phyloP scores from a whole-genome alignment of 2,329 filamentous ascomycete genomes.

The Alternaria gaisen region DNA sequence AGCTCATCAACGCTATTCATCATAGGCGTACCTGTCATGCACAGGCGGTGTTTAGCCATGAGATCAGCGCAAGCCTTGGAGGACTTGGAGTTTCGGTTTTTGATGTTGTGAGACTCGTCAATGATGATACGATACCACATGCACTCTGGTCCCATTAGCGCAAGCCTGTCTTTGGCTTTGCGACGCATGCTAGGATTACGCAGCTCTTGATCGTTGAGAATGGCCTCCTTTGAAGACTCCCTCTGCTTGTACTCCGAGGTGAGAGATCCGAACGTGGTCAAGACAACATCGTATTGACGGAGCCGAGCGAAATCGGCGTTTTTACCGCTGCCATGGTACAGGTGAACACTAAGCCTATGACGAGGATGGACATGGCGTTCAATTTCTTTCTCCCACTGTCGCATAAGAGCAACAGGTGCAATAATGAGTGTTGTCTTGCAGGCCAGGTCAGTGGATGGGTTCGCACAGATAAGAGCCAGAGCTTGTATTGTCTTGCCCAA shows the following conservation, averaged over 20 bases:
- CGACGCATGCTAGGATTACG: conserved; percentile 36
- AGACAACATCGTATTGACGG: conserved; percentile 73
- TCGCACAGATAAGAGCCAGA: conserved; percentile 76
- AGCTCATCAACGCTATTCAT: conserved; percentile 86
- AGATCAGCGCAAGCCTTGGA: conserved; percentile 69
- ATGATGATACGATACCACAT: conserved; percentile 72
- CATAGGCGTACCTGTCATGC: conserved; percentile 84
- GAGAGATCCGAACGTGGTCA: conserved; percentile 81
- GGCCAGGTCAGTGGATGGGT: conserved; percentile 66
- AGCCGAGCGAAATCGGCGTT: conserved; percentile 67
- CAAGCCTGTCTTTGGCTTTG: conserved; percentile 33
- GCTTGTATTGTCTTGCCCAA: conserved; percentile 81
- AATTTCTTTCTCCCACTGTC: conserved; percentile 87
- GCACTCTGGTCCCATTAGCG: conserved; percentile 66
- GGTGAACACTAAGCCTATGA: conserved; percentile 69
- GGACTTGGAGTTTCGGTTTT: conserved; percentile 72
- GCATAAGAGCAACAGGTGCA: conserved; percentile 79
- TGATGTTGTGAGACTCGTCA: conserved; percentile 83
- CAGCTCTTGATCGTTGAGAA: conserved; percentile 55
- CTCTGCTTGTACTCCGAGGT: conserved; percentile 72
- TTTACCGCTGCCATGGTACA: conserved; percentile 71
- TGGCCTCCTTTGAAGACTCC: conserved; percentile 58
- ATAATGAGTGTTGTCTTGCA: conserved; percentile 82
- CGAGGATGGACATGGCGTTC: conserved; percentile 69
- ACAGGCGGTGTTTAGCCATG: conserved; percentile 71